Base-by-base conservation (phyloP, 352 stramenopile genomes). In the Thalassiosira hispida region DNA sequence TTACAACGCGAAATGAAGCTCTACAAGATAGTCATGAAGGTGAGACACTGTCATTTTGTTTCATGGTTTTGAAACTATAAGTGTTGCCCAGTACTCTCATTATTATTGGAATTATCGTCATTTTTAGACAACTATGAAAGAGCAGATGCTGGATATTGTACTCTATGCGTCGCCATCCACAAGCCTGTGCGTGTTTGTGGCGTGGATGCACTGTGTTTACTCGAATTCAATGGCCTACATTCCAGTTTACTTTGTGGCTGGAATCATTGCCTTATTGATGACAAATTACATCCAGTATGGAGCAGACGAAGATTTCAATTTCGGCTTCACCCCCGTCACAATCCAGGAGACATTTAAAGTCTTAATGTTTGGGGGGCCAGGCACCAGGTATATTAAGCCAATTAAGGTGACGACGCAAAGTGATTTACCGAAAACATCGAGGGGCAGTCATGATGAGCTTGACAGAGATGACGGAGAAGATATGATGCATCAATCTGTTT, bases 141-240 rank as follows among this genome's bases (percentile, higher is more conserved):
- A 85, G 55, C 38, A 66, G 33, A 75, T 79, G 59, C 63, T 63
- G 22, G 73, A 80, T 18, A 77, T 81, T 33, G 51, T 75, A 5
- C 31, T 79, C 31, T 84, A 63, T n/a, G 65, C 61, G 20, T n/a
- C 76, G 23, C 68, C 68, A 18, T 53, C 20, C 9, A 70, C 62
- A 38, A 84, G 75, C 12, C 66, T 83, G n/a, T 66, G 55, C 23
- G 40, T 90, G n/a, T 93, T 93, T 72, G 20, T 74, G 18, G 67
- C 79, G 6, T 91, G 83, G 85, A 93, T 91, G 83, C 85, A 91
- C 51, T 81, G 83, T 59, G 62, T 90, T 53, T 90, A 88, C 60
- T 63, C 35, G 23, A 83, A 81, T 49, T 84, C 79, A 5, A 60
- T 90, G 12, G 68, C 62, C 6, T 79, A 83, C 40, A 78, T 90